Evolutionary conservation across 495 filamentous ascomycete genomes (phyloP).

Genomic region (Talaromyces stipitatus): DNA sequence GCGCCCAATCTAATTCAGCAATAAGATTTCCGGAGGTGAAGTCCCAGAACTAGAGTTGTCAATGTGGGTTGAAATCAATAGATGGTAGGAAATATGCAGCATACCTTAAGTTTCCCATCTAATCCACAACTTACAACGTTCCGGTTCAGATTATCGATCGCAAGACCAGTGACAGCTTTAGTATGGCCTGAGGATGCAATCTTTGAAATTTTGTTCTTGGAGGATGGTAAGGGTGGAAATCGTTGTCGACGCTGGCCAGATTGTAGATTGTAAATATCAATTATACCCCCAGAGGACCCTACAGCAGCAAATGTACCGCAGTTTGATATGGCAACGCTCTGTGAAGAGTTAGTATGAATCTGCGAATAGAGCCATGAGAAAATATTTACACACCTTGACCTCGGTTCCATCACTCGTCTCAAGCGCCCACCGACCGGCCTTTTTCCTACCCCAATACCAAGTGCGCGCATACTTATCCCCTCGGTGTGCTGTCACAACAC

Average conservation of each 20-base stretch:
- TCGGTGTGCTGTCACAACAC: constrained; percentile 87
- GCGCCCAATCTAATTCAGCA: constrained; percentile 78
- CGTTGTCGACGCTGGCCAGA: constrained; percentile 79
- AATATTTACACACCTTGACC: constrained; percentile 49
- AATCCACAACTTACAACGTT: constrained; percentile 74
- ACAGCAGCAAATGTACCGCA: constrained; percentile 95
- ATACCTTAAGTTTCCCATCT: constrained; percentile 83
- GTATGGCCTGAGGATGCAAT: constrained; percentile 45
- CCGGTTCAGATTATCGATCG: constrained; percentile 77
- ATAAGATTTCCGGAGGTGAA: constrained; percentile 69
- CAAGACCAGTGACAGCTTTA: constrained; percentile 74
- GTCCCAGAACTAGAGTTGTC: constrained; percentile 68
- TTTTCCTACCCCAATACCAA: constrained; percentile 96
- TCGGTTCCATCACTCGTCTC: constrained; percentile 75
- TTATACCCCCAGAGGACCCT: constrained; percentile 69
- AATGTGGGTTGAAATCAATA: constrained; percentile 4
- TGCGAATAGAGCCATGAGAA: background rate
- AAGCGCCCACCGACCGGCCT: constrained; percentile 88
- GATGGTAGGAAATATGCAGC: constrained; percentile 2
- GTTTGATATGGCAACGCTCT: constrained; percentile 76
- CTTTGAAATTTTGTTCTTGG: constrained; percentile 41
- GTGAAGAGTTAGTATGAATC: constrained; percentile 6
- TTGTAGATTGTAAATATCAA: constrained; percentile 96
- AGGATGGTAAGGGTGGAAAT: constrained; percentile 62
- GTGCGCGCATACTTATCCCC: constrained; percentile 79